Evolutionary conservation across 371 early-diverging fungal species (phyloP).

Genomic region (Vairimorpha apis): DNA sequence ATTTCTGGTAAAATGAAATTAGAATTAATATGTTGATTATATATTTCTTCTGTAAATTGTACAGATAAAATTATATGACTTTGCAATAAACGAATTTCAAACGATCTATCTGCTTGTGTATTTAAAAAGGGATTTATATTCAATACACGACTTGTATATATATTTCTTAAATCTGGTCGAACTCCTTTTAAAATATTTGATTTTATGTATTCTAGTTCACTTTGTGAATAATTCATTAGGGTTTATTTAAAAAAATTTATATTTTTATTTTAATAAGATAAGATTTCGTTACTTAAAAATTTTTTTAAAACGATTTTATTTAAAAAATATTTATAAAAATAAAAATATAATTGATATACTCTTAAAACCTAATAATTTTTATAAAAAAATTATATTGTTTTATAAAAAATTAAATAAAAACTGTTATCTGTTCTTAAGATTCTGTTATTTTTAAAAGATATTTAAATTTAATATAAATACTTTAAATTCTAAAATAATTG

Average conservation of each 20-base stretch:
- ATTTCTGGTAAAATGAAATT: constrained; percentile 13
- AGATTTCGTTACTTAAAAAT: no score
- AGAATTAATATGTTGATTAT: background rate
- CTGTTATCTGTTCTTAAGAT: no score
- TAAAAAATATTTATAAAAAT: no score
- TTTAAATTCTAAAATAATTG: no score
- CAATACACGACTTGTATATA: background rate
- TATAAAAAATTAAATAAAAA: no score
- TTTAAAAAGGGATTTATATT: background rate
- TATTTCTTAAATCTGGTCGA: constrained; percentile 12
- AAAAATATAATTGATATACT: no score
- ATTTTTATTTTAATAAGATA: no score
- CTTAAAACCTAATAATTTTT: no score
- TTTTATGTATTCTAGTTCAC: constrained; percentile 16
- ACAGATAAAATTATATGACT: constrained; percentile 8
- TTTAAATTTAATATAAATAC: no score
- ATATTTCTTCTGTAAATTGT: constrained; percentile 10
- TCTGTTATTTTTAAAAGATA: no score
- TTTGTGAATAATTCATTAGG: background rate
- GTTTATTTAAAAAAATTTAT: background rate
- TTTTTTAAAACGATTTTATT: no score
- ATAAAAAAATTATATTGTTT: no score
- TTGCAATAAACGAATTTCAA: background rate
- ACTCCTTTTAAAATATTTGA: background rate
- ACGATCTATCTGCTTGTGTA: constrained; percentile 24